phyloP scores from a whole-genome alignment of 2,329 filamentous ascomycete genomes.

The Pleoardoris graminearum region DNA sequence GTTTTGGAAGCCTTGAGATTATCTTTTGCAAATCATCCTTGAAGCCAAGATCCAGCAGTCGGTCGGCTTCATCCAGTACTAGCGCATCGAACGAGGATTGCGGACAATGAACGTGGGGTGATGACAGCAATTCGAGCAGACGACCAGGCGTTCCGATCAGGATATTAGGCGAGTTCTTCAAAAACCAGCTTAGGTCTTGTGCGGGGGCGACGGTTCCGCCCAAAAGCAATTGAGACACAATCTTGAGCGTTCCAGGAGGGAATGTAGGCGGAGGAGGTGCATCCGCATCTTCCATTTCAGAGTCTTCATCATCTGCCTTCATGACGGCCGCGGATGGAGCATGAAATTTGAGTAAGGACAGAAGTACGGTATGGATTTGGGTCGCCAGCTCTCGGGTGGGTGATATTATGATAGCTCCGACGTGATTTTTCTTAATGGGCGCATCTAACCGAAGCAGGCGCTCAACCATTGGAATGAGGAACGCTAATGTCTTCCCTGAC shows the following conservation, averaged over 20 bases:
- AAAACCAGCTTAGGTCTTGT: constrained; percentile 83
- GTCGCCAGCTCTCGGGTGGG: constrained; percentile 90
- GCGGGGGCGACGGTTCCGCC: constrained; percentile 79
- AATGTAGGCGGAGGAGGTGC: constrained; percentile 44
- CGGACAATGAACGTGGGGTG: constrained; percentile 83
- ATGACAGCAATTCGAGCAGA: constrained; percentile 82
- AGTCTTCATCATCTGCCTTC: constrained; percentile 56
- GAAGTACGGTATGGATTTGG: constrained; percentile 83
- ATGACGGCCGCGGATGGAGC: constrained; percentile 71
- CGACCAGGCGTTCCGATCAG: constrained; percentile 89
- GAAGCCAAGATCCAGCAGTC: constrained; percentile 90
- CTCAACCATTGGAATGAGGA: constrained; percentile 81
- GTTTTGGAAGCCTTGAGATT: constrained; percentile 82
- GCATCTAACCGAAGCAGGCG: constrained; percentile 78
- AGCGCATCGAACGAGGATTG: constrained; percentile 90
- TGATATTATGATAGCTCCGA: constrained; percentile 88
- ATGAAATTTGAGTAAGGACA: constrained; percentile 81
- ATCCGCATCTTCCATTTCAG: constrained; percentile 46
- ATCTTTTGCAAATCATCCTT: constrained; percentile 89
- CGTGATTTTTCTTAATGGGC: constrained; percentile 84
- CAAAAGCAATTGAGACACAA: constrained; percentile 79
- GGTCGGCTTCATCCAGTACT: constrained; percentile 92
- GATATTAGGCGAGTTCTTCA: constrained; percentile 83
- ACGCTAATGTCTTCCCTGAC: constrained; percentile 52
- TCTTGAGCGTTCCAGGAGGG: constrained; percentile 55